phyloP scores from a whole-genome alignment of 495 filamentous ascomycete species.

The Lasiosphaeria hispida region DNA sequence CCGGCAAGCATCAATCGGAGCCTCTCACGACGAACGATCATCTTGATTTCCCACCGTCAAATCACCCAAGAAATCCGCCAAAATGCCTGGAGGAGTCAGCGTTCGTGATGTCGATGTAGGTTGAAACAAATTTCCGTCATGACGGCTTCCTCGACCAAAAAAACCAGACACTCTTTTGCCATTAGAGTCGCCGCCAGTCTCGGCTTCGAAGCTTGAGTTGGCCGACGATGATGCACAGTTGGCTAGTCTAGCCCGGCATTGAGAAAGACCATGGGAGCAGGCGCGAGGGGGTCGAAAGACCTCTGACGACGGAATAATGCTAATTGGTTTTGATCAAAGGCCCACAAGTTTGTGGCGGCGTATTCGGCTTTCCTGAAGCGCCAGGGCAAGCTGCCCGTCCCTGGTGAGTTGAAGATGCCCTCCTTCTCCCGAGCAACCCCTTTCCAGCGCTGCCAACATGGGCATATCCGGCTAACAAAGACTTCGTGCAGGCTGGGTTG shows the following conservation, averaged over 20 bases:
- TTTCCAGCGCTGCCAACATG: background rate
- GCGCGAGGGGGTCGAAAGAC: constrained; percentile 59
- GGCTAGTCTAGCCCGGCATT: constrained; percentile 24
- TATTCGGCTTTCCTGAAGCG: constrained; percentile 98
- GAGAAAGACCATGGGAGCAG: constrained; percentile 45
- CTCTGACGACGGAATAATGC: constrained; percentile 60
- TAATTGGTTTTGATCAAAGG: constrained; percentile 52
- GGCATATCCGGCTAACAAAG: constrained; percentile 5
- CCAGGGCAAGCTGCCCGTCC: constrained; percentile 97
- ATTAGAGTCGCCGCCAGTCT: constrained; percentile 23
- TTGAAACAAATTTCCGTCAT: constrained; percentile 35
- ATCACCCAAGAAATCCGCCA: constrained; percentile 49
- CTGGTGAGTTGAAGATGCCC: constrained; percentile 55
- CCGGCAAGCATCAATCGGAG: constrained; percentile 18
- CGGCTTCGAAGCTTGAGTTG: constrained; percentile 12
- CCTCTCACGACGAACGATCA: constrained; percentile 27
- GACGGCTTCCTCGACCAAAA: constrained; percentile 24
- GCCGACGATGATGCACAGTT: constrained; percentile 27
- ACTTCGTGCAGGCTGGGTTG: constrained; percentile 75
- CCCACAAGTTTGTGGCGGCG: constrained; percentile 90
- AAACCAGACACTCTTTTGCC: constrained; percentile 30
- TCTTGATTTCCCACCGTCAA: constrained; percentile 18
- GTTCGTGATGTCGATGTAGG: constrained; percentile 91
- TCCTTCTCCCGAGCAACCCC: constrained; percentile 4
- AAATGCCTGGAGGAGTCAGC: constrained; percentile 76